Conservation (phyloP, 495 filamentous ascomycete species). For the Penicillium desertorum region DNA sequence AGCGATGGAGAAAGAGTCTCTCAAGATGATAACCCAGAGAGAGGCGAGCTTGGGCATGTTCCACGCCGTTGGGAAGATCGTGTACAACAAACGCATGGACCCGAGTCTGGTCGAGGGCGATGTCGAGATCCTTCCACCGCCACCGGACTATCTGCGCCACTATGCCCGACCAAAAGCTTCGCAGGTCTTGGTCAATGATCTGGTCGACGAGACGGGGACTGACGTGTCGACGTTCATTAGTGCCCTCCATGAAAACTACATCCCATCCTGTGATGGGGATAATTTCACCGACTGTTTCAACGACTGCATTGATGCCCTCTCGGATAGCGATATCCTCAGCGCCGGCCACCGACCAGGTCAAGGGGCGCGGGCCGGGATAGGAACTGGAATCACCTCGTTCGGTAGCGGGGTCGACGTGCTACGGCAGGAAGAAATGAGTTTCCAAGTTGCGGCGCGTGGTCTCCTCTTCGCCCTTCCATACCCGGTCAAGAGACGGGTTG, state of each 20-base stretch:
- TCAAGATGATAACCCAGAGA: conserved; percentile 75
- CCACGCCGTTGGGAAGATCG: conserved; percentile 91
- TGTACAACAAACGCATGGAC: conserved; percentile 84
- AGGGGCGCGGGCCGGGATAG: conserved; percentile 29
- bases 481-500: conserved; percentile 68
- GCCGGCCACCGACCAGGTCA: conserved; percentile 35
- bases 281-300: conserved; percentile 63
- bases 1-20: conserved; percentile 65
- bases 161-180: conserved; percentile 63
- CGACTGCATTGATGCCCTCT: conserved; percentile 78
- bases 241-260: conserved; percentile 94
- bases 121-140: conserved; percentile 39
- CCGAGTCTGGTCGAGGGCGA: conserved; percentile 21
- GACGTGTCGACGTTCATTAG: conserved; percentile 85
- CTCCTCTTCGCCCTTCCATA: conserved; percentile 78
- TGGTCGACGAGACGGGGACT: conserved; percentile 87
- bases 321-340: conserved; percentile 79
- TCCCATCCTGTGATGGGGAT: conserved; percentile 72
- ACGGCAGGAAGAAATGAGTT: conserved; percentile 88
- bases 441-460: conserved; percentile 83
- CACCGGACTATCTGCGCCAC: conserved; percentile 63
- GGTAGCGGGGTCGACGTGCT: conserved; percentile 65
- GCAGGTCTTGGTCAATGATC: conserved; percentile 66
- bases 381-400: conserved; percentile 43
- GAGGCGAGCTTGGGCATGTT: conserved; percentile 90